A percentile compares a stretch with the other conserved stretches of the same genome.
Evolutionary conservation across 768 basidiomycete genomes (phyloP).

Genomic region (Tylopilus rubrobrunneus): DNA sequence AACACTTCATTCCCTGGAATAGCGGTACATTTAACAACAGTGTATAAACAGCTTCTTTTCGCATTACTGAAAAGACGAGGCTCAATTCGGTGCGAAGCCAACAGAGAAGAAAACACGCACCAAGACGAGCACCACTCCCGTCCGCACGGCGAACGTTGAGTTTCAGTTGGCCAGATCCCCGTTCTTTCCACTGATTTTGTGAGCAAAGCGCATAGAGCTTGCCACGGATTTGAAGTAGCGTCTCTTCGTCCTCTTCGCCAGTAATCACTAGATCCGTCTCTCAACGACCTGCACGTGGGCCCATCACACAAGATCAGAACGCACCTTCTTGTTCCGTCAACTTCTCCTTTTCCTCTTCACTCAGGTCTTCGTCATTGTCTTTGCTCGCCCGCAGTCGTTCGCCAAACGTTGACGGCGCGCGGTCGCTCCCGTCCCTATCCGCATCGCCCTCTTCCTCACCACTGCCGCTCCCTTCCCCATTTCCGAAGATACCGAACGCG

Average conservation of each 20-base stretch:
- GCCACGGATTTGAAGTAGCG: constrained; percentile 70
- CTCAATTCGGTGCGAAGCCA: not conserved
- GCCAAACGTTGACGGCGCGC: constrained; percentile 47
- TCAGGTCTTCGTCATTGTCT: constrained; percentile 53
- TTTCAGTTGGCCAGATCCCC: constrained; percentile 67
- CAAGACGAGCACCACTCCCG: constrained; percentile 64
- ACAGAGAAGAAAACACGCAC: constrained; percentile 31
- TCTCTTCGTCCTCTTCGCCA: constrained; percentile 81
- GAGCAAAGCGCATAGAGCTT: constrained; percentile 63
- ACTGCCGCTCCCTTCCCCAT: constrained; percentile 34
- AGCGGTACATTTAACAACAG: constrained; percentile 70
- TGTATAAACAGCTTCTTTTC: constrained; percentile 79
- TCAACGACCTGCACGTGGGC: not conserved
- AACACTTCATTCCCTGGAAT: constrained; percentile 75
- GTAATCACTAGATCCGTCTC: constrained; percentile 49
- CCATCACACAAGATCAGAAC: constrained; percentile 15
- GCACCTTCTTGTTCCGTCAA: constrained; percentile 68
- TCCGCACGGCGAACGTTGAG: constrained; percentile 64
- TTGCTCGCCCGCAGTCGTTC: constrained; percentile 62
- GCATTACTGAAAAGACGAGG: constrained; percentile 55
- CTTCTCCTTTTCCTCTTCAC: constrained; percentile 38
- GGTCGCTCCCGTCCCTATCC: constrained; percentile 30
- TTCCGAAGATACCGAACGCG: constrained; percentile 31
- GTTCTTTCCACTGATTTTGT: constrained; percentile 71
- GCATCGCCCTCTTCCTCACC: constrained; percentile 44